Base-by-base conservation (phyloP, 768 basidiomycete species). In the Boletus rubropictus region DNA sequence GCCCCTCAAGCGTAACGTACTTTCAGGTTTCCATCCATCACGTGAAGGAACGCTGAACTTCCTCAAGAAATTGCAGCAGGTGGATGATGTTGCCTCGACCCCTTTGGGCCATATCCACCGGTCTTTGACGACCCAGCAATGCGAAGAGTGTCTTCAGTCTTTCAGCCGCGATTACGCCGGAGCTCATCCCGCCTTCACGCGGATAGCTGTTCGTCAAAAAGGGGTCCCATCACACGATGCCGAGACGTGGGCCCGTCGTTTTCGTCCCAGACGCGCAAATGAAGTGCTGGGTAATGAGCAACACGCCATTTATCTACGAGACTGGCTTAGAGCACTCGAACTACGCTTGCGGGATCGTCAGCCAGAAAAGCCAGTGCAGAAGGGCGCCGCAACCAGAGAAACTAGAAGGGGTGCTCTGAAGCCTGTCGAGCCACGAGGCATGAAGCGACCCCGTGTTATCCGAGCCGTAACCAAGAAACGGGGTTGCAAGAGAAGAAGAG, bases 201-300 rank as follows among this genome's bases (percentile, higher is more conserved):
- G 68, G 25, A 52, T 77, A 34, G 52, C 67, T 38, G 51, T 59
- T 39, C 51, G 53, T 17, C 51, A n/a, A 45, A 50, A 52, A 28
- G 33, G 11, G 12, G n/a, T 2, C 9, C 20, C 39, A 15, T 52
- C 8, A 56, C 64, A 20, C 56, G 69, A 33, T 46, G 25, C 40
- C 69, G 73, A 79, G 33, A 64, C 77, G 11, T 94, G 91, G 89
- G 67, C 75, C 17, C 79, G 84, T 38, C 84, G 78, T 56, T 93
- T 86, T 78, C 80, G 78, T 17, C 92, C 92, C 21, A 75, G 73
- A 43, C 69, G 74, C 34, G 89, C 89, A 11, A 74, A 77, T 20
- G 79, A 93, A 50, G 80, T 92, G 4, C 71, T 95, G 1, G 89
- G 89, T 7, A 93, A 92, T 58, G 81, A 88, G 61, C 61, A 65